phyloP scores from a whole-genome alignment of 768 basidiomycete species.

The Neoboletus magnificus region DNA sequence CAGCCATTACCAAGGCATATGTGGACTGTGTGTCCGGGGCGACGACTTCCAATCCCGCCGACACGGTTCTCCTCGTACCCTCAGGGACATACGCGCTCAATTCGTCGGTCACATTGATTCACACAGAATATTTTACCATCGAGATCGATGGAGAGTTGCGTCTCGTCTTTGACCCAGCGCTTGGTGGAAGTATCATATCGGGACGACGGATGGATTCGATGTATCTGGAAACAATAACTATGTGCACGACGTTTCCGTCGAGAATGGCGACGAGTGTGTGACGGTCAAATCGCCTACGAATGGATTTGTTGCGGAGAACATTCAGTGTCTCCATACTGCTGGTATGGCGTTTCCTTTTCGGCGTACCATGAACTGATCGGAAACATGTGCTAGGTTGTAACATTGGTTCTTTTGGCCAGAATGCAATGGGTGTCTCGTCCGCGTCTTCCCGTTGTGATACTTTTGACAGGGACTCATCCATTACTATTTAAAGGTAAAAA shows the following conservation, averaged over 20 bases:
- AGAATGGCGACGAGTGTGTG: slow-evolving; percentile 33
- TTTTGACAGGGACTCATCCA: not conserved
- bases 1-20: slow-evolving; percentile 4
- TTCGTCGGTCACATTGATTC: not conserved
- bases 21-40: not conserved
- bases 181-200: slow-evolving; percentile 5
- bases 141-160: slow-evolving; percentile 2
- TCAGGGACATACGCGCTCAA: slow-evolving; percentile 1
- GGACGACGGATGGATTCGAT: slow-evolving; percentile 9
- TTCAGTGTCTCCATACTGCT: slow-evolving; percentile 8
- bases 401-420: slow-evolving; percentile 10
- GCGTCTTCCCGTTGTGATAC: not conserved
- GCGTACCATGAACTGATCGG: not conserved
- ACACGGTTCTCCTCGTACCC: slow-evolving; percentile 10
- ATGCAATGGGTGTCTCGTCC: not conserved
- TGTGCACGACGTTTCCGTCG: slow-evolving; percentile 34
- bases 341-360: not conserved
- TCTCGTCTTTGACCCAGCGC: not conserved
- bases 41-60: not conserved
- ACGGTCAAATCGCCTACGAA: slow-evolving; percentile 33
- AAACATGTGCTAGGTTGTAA: slow-evolving; percentile 8
- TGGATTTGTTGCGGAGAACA: slow-evolving; percentile 12
- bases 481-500: too few species aligned
- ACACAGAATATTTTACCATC: not conserved
- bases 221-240: slow-evolving; percentile 30